A percentile compares a stretch with the other conserved stretches of the same genome.
Evolutionary conservation across 2,329 filamentous ascomycete genomes (phyloP).

Genomic region (Botryosphaeria dothidea): DNA sequence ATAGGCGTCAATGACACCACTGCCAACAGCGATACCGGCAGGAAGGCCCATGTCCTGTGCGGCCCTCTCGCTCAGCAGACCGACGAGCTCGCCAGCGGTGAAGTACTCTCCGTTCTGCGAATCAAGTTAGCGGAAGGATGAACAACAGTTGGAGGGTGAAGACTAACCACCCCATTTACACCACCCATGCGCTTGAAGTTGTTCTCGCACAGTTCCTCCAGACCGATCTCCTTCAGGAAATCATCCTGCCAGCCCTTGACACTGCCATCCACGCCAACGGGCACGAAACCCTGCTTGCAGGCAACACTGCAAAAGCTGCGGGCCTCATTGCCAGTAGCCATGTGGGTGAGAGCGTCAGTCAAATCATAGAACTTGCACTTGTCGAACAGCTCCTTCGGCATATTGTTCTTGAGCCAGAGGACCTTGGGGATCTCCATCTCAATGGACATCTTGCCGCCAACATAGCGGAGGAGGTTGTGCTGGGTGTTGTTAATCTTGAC

Average conservation of each 20-base stretch:
- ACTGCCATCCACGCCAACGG: constrained; percentile 94
- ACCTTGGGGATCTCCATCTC: constrained; percentile 99
- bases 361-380: constrained; percentile 97
- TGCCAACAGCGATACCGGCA: constrained; percentile 86
- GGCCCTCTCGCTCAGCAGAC: constrained; percentile 79
- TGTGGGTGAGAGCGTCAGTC: constrained; percentile 86
- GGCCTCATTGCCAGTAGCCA: constrained; percentile 89
- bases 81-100: constrained; percentile 89
- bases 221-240: constrained; percentile 82
- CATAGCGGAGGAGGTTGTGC: constrained; percentile 92
- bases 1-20: constrained; percentile 96
- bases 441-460: constrained; percentile 97
- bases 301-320: constrained; percentile 94
- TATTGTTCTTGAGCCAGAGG: constrained; percentile 97
- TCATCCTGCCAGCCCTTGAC: constrained; percentile 98
- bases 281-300: constrained; percentile 96
- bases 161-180: constrained; percentile 88
- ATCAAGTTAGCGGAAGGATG: constrained; percentile 31
- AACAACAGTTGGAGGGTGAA: constrained; percentile 28
- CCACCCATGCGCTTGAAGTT: constrained; percentile 93
- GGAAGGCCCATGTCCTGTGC: constrained; percentile 81
- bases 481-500: constrained; percentile 89
- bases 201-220: constrained; percentile 80
- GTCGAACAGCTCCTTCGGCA: constrained; percentile 87
- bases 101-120: constrained; percentile 91